Conservation (phyloP, 2,329 filamentous ascomycete genomes). For the Xylariaceae sp. region DNA sequence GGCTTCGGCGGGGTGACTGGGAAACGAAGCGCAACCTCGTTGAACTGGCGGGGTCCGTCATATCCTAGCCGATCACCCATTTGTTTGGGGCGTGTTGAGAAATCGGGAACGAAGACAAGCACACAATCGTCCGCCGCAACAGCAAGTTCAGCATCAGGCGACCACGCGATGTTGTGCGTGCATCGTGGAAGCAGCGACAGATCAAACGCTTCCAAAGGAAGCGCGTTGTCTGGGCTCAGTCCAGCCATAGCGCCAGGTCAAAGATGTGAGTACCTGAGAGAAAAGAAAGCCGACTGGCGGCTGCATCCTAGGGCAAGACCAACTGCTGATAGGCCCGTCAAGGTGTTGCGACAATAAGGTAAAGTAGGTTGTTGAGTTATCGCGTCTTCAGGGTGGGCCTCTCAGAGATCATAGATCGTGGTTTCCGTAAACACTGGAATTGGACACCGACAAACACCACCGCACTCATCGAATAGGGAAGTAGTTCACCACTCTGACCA, state of each 20-base stretch:
- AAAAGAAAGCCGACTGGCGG: too few species aligned
- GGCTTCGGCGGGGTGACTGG: constrained; percentile 25
- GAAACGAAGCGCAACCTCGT: constrained; percentile 30
- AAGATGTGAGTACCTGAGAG: too few species aligned
- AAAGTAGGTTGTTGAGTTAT: background rate
- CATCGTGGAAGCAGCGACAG: constrained; percentile 43
- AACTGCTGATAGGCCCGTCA: too few species aligned
- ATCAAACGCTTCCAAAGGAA: constrained; percentile 44
- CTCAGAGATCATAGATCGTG: too few species aligned
- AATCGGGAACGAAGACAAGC: constrained; percentile 49
- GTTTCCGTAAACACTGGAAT: background rate
- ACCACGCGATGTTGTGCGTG: constrained; percentile 47
- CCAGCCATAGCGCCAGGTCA: background rate
- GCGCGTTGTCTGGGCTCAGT: constrained; percentile 30
- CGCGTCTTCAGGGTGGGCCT: background rate
- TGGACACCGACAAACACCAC: too few species aligned
- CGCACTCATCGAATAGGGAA: too few species aligned
- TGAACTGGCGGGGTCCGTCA: constrained; percentile 26
- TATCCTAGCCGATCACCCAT: constrained; percentile 8
- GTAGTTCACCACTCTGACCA: too few species aligned
- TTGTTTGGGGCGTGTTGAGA: constrained; percentile 17
- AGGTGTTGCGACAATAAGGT: too few species aligned
- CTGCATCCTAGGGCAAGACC: too few species aligned
- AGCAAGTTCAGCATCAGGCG: constrained; percentile 54
- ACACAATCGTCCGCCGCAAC: constrained; percentile 54